Base-by-base conservation (phyloP, 169 alveolate genomes). In the Cryptosporidium xiaoi region DNA sequence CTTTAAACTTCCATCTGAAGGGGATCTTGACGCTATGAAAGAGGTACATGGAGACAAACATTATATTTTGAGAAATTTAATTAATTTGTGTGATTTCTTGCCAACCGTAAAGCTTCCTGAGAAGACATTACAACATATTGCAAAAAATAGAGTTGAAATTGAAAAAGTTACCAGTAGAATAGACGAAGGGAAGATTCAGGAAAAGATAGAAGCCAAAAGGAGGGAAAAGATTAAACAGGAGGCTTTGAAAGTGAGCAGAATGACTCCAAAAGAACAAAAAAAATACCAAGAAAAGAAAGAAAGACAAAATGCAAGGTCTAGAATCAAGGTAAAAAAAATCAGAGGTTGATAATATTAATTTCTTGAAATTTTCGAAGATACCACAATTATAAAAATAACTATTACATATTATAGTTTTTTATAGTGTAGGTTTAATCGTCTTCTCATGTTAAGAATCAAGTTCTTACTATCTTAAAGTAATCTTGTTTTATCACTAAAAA, bases 231-330 rank as follows among this genome's bases (percentile, higher is more conserved):
- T 77, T 62, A 55, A 36, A 24, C 29, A 34, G 20, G 87, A 77
- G 50, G 71, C 71, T 24, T 24, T 62, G 24, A 77, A 56, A 16
- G 31, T 77, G 2, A 77, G 71, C n/a, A 56, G 34, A 44, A 77
- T 77, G 87, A 77, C 71, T 46, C 87, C 87, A 27, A 56, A 77
- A 62, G 77, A 77, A 8, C 87, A 77, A 77, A 77, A 77, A 44
- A 77, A 77, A 60, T 77, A 77, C 48, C 87, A 77, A 60, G 87
- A 77, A 34, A 77, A 77, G 64, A 77, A 77, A 31, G 87, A 56
- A 5, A 77, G 51, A 24, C 77, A 77, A 44, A 58, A 77, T 2
- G 71, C 71, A 6, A 77, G 71, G 56, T 77, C 87, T 20, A 58
- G 64, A 44, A 77, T 77, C n/a, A 77, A 77, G 51, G 5, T 77